phyloP scores from a whole-genome alignment of 106 monocot genomes.

The Hemerocallis citrina region DNA sequence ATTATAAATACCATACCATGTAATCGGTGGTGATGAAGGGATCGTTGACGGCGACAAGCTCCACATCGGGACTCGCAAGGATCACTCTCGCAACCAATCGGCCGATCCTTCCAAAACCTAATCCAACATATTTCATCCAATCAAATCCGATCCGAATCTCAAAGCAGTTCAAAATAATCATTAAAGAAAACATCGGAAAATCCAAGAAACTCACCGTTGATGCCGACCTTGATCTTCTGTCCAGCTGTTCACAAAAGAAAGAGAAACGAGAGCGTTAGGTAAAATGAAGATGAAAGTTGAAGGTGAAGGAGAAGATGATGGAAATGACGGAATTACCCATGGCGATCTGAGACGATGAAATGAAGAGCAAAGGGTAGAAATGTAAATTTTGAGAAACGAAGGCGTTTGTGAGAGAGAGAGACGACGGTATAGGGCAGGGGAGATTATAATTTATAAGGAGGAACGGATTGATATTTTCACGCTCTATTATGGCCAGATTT shows the following conservation, averaged over 20 bases:
- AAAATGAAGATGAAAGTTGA: background rate
- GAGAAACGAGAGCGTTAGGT: background rate
- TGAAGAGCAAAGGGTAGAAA: background rate
- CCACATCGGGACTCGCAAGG: no score
- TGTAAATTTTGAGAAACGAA: background rate
- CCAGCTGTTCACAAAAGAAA: background rate
- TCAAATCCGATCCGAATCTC: no score
- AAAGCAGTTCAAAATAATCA: no score
- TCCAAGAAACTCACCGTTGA: conserved; percentile 13
- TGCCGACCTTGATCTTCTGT: conserved; percentile 14
- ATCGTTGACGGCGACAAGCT: no score
- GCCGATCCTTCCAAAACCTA: no score
- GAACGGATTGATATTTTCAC: background rate
- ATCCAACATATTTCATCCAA: no score
- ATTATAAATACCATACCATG: no score
- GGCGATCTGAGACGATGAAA: background rate
- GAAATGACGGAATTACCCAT: conserved; percentile 2
- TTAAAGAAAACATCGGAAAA: no score
- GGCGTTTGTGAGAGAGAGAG: background rate
- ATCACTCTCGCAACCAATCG: no score
- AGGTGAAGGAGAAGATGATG: background rate
- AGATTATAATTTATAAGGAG: conserved; percentile 2
- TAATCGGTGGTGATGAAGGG: no score
- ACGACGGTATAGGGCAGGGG: background rate
- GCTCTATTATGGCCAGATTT: background rate